Evolutionary conservation across 495 filamentous ascomycete genomes (phyloP), one percentile per base, ranked within the genome.

Genomic region (Aspergillus panamensis): DNA sequence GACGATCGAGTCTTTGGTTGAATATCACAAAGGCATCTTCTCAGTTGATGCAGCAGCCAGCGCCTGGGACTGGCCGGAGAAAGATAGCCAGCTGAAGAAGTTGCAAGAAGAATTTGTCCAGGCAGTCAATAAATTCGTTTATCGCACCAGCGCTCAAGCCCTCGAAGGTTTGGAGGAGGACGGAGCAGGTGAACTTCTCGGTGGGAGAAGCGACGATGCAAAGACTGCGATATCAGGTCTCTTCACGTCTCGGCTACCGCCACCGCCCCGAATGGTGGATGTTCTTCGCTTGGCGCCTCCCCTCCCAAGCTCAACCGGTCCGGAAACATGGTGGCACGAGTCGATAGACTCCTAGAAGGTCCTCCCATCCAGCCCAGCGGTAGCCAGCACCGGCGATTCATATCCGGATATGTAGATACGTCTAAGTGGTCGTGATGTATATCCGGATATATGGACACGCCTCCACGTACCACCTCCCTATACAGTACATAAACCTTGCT

Each of bases 161-260:
- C 80, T 99, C 55, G 94, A 99, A 74, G 94, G 94, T 48, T 75
- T 97, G 55, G 94, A 99, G 79, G 94, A 99, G 74, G 95, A 97
- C 69, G 94, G 94, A 55, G 91, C 89, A 44, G 94, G 94, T 53
- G 94, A 99, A 75, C 78, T 99, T 53, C 83, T 97, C 43, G 87
- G 87, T 62, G 93, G 94, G 51, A 87, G 90, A 73, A 92, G 91
- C 70, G 91, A 96, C 66, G 93, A 97, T 58, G 93, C 96, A 68
- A 96, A 96, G 80, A 82, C 80, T 64, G 86, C 83, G 66, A 88
- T 99, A 74, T 83, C 89, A 82, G 83, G 79, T 58, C 81, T 99
- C 50, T 88, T 97, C 76, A 85, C 91, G 63, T 92, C 92, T 45
- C 82, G 97, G 57, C 81, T 97, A 56, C 92, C 95, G 48, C 94